Percentiles rank a stretch among this genome's conserved stretches.
phyloP scores from a whole-genome alignment of 805 yeast species.

The Wickerhamomyces xylosicus region DNA sequence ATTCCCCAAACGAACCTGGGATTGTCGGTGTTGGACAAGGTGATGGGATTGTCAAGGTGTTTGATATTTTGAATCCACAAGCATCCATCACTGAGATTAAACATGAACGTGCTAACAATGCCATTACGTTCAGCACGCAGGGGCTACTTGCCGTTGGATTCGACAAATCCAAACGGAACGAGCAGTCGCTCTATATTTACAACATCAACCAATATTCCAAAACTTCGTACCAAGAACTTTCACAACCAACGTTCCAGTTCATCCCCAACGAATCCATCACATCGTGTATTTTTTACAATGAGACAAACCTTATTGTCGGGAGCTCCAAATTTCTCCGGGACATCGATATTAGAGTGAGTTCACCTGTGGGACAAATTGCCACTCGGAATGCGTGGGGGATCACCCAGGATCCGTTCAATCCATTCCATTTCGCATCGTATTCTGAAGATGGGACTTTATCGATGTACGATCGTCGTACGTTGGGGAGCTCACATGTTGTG shows the following conservation, averaged over 20 bases:
- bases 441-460: constrained; percentile 81
- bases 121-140: constrained; percentile 55
- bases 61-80: constrained; percentile 39
- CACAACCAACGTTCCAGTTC: constrained; percentile 45
- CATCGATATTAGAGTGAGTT: constrained; percentile 57
- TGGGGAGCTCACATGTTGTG: constrained; percentile 32
- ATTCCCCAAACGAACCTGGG: constrained; percentile 45
- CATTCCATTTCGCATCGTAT: constrained; percentile 58
- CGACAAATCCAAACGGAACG: constrained; percentile 44
- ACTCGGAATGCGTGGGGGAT: constrained; percentile 65
- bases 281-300: constrained; percentile 57
- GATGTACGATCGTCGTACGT: constrained; percentile 69
- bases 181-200: constrained; percentile 72
- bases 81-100: constrained; percentile 12
- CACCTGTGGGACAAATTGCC: constrained; percentile 63
- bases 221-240: constrained; percentile 36
- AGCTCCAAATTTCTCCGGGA: constrained; percentile 71
- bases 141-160: constrained; percentile 69
- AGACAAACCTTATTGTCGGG: constrained; percentile 56
- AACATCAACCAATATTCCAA: constrained; percentile 53
- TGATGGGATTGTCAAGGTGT: constrained; percentile 54
- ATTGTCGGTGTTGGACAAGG: constrained; percentile 65
- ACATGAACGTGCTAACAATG: constrained; percentile 62
- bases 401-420: constrained; percentile 57
- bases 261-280: constrained; percentile 68